A percentile compares a stretch with the other conserved stretches of the same genome.
Conservation (phyloP, 202 grass and related monocot genomes). For the Musa balbisiana region DNA sequence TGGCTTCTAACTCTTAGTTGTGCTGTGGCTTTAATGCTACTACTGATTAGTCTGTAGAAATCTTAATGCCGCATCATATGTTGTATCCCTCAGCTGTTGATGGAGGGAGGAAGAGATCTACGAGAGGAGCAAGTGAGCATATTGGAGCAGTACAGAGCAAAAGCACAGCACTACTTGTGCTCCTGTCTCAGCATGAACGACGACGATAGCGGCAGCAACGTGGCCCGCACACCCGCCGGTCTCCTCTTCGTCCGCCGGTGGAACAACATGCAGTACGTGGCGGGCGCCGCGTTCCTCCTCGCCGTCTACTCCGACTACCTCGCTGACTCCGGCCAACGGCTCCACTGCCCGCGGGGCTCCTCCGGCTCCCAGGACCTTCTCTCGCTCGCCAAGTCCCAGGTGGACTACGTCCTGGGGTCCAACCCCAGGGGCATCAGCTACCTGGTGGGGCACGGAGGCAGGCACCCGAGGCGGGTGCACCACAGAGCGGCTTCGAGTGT, state of each 20-base stretch:
- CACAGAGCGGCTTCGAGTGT: slow-evolving; percentile 74
- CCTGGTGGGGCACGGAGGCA: slow-evolving; percentile 51
- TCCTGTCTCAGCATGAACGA: slow-evolving; percentile 62
- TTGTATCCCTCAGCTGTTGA: slow-evolving; percentile 36
- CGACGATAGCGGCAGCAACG: slow-evolving; percentile 43
- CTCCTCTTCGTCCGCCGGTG: slow-evolving; percentile 74
- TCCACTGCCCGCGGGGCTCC: slow-evolving; percentile 30
- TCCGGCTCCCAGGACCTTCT: slow-evolving; percentile 33
- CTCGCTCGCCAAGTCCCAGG: slow-evolving; percentile 51
- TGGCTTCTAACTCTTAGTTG: too few species aligned
- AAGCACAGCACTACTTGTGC: slow-evolving; percentile 76
- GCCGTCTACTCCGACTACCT: slow-evolving; percentile 63
- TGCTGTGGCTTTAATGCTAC: too few species aligned
- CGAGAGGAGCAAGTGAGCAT: slow-evolving; percentile 25
- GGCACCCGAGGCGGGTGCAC: slow-evolving; percentile 63
- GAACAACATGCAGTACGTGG: slow-evolving; percentile 91
- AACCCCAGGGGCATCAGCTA: slow-evolving; percentile 70
- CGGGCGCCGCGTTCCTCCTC: slow-evolving; percentile 70
- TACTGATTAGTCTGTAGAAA: too few species aligned
- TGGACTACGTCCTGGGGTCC: slow-evolving; percentile 70
- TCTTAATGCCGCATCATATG: too few species aligned
- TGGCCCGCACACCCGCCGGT: slow-evolving; percentile 57
- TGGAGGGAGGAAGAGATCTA: slow-evolving; percentile 46
- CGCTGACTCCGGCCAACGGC: slow-evolving; percentile 24
- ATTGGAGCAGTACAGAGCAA: slow-evolving; percentile 48